Evolutionary conservation across 202 grass and related monocot species (phyloP).

Genomic region (Schoenoplectus triqueter): DNA sequence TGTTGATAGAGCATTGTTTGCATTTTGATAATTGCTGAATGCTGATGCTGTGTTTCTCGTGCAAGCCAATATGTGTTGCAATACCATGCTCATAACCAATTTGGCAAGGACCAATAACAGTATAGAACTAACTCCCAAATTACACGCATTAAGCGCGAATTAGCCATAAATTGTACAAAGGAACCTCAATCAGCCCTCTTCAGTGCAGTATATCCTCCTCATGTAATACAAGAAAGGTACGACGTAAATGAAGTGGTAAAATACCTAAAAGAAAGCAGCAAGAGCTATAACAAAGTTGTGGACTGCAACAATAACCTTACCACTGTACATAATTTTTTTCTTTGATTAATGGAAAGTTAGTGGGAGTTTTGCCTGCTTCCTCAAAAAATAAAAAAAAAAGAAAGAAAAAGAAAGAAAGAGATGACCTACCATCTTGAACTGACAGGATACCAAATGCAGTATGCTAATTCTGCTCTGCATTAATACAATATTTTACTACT

Average conservation of each 20-base stretch:
- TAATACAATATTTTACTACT: neutral
- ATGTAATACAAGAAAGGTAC: neutral
- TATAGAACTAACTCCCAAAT: neutral
- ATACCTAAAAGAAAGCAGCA: neutral
- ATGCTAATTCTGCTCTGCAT: neutral
- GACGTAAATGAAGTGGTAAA: neutral
- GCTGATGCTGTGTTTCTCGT: neutral
- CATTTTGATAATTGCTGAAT: constrained; percentile 13
- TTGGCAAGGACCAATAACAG: neutral
- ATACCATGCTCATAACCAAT: neutral
- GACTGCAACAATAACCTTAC: neutral
- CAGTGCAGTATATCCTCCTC: neutral
- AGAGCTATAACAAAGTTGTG: neutral
- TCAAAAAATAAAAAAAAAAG: neutral
- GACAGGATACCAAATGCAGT: neutral
- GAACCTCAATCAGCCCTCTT: neutral
- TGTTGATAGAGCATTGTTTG: neutral
- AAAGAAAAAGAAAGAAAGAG: too few species aligned
- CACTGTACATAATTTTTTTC: too few species aligned
- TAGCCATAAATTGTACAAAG: neutral
- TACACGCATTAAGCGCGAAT: neutral
- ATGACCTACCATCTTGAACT: neutral
- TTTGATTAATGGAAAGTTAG: too few species aligned
- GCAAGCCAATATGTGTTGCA: neutral
- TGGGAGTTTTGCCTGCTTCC: too few species aligned